Evolutionary conservation across 306 rosid species (phyloP).

Genomic region (Inga oerstediana): DNA sequence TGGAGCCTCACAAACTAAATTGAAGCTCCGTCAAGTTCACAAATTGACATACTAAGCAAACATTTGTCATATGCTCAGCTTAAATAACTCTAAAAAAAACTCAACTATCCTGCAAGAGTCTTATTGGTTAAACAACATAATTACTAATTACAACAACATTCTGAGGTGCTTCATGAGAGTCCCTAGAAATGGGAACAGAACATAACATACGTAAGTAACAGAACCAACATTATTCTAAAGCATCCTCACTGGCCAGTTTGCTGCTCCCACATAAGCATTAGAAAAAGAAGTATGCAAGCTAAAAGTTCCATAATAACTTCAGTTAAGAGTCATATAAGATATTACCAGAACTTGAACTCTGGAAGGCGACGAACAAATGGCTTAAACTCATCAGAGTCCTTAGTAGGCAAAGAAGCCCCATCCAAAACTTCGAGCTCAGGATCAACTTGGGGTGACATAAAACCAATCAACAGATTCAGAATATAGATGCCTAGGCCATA

Average conservation of each 20-base stretch:
- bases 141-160: neutral
- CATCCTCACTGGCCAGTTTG: neutral
- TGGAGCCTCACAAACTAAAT: neutral
- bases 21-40: neutral
- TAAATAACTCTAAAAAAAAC: neutral
- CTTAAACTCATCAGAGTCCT: constrained; percentile 67
- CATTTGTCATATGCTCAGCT: neutral
- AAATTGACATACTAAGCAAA: neutral
- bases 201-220: neutral
- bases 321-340: constrained; percentile 33
- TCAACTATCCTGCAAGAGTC: neutral
- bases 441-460: constrained; percentile 69
- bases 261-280: neutral
- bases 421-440: constrained; percentile 66
- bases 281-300: neutral
- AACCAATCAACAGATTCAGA: constrained; percentile 70
- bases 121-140: neutral
- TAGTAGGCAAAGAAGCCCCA: constrained; percentile 69
- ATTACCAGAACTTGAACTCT: constrained; percentile 78
- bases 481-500: constrained; percentile 69
- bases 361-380: constrained; percentile 81
- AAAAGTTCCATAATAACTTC: neutral
- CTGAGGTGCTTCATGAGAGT: neutral
- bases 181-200: neutral
- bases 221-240: neutral